A percentile compares a stretch with the other conserved stretches of the same genome.
phyloP scores from a whole-genome alignment of 148 eudicot genomes.

The Tetragonia tetragonoides region DNA sequence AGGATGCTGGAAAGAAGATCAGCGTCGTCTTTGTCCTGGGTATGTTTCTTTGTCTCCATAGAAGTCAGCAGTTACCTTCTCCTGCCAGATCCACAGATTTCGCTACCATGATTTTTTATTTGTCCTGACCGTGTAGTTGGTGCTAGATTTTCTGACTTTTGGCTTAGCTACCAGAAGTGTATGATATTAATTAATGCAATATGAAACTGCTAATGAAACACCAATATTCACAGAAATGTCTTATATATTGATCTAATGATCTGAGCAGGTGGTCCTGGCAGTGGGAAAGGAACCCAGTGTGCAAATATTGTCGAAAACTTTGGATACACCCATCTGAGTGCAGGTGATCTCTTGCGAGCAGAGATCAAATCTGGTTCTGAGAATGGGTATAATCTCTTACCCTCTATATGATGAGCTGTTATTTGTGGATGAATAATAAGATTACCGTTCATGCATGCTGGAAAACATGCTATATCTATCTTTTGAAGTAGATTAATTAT shows the following conservation, averaged over 20 bases:
- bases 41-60: background rate
- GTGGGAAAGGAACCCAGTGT: constrained; percentile 57
- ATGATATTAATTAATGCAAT: background rate
- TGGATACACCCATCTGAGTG: constrained; percentile 55
- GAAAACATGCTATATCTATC: background rate
- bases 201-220: background rate
- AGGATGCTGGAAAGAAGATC: constrained; percentile 32
- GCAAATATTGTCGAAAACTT: constrained; percentile 38
- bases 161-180: background rate
- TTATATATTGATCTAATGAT: background rate
- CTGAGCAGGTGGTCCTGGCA: constrained; percentile 46
- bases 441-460: background rate
- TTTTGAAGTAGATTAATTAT: background rate
- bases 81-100: background rate
- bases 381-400: constrained; percentile 31
- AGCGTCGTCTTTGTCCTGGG: constrained; percentile 20
- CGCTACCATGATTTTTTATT: background rate
- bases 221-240: background rate
- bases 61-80: background rate
- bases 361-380: constrained; percentile 48
- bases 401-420: background rate
- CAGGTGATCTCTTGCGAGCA: constrained; percentile 49
- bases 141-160: background rate
- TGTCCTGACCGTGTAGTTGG: background rate
- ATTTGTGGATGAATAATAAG: constrained; percentile 3